Percentiles rank a stretch among this genome's conserved stretches.
Conservation (phyloP, 2,329 filamentous ascomycete genomes). For the Xylaria sp. region DNA sequence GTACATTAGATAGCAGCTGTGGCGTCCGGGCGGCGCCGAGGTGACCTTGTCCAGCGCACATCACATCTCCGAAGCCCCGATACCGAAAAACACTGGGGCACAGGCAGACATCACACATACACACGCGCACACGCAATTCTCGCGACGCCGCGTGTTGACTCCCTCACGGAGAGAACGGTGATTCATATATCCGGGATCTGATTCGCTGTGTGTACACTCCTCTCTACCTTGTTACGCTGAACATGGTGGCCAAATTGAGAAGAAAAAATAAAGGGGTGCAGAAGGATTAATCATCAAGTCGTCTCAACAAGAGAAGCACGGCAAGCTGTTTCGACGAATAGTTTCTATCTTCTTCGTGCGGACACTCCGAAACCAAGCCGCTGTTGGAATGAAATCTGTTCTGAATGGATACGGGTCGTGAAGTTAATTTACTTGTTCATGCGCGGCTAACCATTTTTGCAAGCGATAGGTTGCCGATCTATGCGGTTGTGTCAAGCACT, state of each 20-base stretch:
- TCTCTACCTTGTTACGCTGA: slow-evolving; percentile 21
- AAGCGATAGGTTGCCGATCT: background rate
- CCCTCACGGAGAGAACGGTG: background rate
- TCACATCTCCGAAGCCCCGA: slow-evolving; percentile 6
- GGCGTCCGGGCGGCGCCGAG: slow-evolving; percentile 24
- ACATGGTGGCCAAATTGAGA: slow-evolving; percentile 11
- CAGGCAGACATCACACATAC: background rate
- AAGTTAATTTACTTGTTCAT: background rate
- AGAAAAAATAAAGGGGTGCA: background rate
- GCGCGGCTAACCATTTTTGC: background rate
- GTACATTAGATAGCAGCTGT: slow-evolving; percentile 8
- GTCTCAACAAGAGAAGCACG: background rate
- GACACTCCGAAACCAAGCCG: slow-evolving; percentile 14
- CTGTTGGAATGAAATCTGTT: background rate
- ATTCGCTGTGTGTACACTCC: background rate
- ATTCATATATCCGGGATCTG: slow-evolving; percentile 5
- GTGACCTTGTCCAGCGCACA: background rate
- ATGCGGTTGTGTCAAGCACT: background rate
- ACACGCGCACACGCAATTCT: background rate
- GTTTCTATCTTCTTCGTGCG: slow-evolving; percentile 12
- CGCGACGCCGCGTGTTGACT: background rate
- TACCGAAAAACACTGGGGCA: background rate
- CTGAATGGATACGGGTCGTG: background rate
- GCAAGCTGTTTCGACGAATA: slow-evolving; percentile 8
- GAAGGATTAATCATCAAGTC: background rate